These are phyloP conservation scores for Fusarium anguioides DNA, from an alignment of 2,329 filamentous ascomycete species.

Conservation along the genomic window DNA sequence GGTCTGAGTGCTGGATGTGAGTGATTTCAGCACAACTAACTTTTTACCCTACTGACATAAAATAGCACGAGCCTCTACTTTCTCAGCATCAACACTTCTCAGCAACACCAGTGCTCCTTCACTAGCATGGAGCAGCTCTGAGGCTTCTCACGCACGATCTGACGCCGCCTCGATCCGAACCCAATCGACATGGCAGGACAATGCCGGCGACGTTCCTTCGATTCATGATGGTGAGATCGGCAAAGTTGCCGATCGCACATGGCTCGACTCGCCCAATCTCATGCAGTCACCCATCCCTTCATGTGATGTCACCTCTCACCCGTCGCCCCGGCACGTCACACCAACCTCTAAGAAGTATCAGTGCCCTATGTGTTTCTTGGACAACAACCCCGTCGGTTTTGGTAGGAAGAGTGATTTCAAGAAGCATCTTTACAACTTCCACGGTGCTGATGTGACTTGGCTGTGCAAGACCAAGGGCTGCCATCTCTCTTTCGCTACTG, in stretches of 20 bases:
- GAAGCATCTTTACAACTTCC: constrained; percentile 62
- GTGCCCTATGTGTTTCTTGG: constrained; percentile 59
- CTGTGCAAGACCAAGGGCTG: constrained; percentile 56
- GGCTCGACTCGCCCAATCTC: constrained; percentile 54
- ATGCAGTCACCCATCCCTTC: constrained; percentile 51
- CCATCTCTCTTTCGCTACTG: constrained; percentile 57
- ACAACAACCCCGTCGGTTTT: constrained; percentile 59
- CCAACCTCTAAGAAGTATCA: constrained; percentile 57
- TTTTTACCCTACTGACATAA: constrained; percentile 19
- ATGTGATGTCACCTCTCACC: constrained; percentile 50
- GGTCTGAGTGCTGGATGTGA: constrained; percentile 53
- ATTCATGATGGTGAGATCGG: constrained; percentile 51
- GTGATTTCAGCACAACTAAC: constrained; percentile 27
- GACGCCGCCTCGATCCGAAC: constrained; percentile 55
- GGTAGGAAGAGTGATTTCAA: constrained; percentile 61
- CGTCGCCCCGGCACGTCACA: constrained; percentile 52
- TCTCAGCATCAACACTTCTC: constrained; percentile 55
- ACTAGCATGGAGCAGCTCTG: constrained; percentile 56
- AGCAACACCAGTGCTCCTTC: constrained; percentile 56
- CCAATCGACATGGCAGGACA: constrained; percentile 53
- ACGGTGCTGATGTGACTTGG: constrained; percentile 57
- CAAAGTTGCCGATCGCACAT: constrained; percentile 52
- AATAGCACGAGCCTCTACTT: constrained; percentile 54
- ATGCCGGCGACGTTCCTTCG: constrained; percentile 48
- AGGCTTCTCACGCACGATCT: constrained; percentile 54